These are phyloP conservation scores for Pythium chondricola DNA, from an alignment of 352 stramenopile genomes.

Conservation along the genomic window DNA sequence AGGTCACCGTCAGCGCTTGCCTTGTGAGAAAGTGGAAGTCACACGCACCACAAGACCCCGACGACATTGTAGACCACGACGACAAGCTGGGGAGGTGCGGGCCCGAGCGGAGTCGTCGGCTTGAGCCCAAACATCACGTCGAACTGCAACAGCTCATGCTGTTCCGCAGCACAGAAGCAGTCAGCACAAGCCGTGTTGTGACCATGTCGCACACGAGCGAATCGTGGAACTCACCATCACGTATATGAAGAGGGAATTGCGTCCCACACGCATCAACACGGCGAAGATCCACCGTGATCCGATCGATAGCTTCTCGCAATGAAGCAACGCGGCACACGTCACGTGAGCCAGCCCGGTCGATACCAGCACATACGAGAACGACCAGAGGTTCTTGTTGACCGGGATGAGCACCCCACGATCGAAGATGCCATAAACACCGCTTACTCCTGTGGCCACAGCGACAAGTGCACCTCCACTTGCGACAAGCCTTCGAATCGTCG, in stretches of 20 bases:
- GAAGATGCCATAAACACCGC: conserved; percentile 10
- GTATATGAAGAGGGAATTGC: conserved; percentile 76
- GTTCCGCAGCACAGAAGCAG: neutral
- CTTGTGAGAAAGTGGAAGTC: no score
- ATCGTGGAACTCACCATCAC: conserved; percentile 33
- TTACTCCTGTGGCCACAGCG: neutral
- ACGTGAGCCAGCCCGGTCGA: conserved; percentile 31
- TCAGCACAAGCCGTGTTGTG: neutral
- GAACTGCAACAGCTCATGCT: neutral
- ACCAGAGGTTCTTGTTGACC: conserved; percentile 87
- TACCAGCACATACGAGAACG: conserved; percentile 54
- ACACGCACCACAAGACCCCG: conserved; percentile 32
- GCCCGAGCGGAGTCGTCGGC: neutral
- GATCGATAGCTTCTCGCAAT: neutral
- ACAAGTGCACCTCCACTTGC: neutral
- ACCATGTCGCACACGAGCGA: neutral
- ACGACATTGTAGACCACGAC: conserved; percentile 47
- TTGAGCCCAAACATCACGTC: neutral
- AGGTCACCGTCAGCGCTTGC: no score
- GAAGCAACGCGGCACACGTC: conserved; percentile 15
- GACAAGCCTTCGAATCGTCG: neutral
- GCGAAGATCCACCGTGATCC: conserved; percentile 22
- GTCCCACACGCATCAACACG: conserved; percentile 30
- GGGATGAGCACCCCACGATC: conserved; percentile 32
- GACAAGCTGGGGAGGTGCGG: conserved; percentile 13